Conservation (phyloP, 164 flowering plant species). For the Vitis cinerea region DNA sequence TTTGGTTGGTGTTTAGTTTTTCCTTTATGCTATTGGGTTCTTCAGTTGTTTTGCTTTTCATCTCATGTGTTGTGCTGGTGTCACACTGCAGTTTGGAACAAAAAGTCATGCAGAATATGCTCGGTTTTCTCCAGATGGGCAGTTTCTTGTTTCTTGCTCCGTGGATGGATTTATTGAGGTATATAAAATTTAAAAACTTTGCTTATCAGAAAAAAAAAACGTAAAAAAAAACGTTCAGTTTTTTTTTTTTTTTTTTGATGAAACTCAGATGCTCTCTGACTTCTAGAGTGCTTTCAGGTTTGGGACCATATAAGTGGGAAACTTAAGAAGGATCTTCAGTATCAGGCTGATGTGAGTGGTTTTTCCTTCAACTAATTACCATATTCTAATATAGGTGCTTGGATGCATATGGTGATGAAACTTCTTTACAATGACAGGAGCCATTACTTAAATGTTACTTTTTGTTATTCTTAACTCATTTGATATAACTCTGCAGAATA, state of each 20-base stretch:
- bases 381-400: too few species aligned
- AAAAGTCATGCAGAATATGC: slow-evolving; percentile 96
- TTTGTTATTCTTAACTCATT: too few species aligned
- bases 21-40: not conserved
- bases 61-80: slow-evolving; percentile 5
- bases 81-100: slow-evolving; percentile 74
- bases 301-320: slow-evolving; percentile 98
- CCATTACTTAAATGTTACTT: too few species aligned
- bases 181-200: not conserved
- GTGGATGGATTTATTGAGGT: slow-evolving; percentile 99
- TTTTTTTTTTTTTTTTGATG: not conserved
- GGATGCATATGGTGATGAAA: too few species aligned
- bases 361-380: not conserved
- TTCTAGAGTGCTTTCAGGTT: slow-evolving; percentile 47
- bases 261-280: not conserved
- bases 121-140: slow-evolving; percentile 96
- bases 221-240: too few species aligned
- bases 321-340: slow-evolving; percentile 97
- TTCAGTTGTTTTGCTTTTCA: slow-evolving; percentile 3
- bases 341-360: slow-evolving; percentile 94
- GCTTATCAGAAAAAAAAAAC: too few species aligned
- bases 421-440: too few species aligned
- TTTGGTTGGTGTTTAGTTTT: not conserved
- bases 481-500: too few species aligned
- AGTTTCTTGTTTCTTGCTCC: slow-evolving; percentile 89